Evolutionary conservation across 805 yeast species (phyloP).

Genomic region (Saturnispora serradocipensis): DNA sequence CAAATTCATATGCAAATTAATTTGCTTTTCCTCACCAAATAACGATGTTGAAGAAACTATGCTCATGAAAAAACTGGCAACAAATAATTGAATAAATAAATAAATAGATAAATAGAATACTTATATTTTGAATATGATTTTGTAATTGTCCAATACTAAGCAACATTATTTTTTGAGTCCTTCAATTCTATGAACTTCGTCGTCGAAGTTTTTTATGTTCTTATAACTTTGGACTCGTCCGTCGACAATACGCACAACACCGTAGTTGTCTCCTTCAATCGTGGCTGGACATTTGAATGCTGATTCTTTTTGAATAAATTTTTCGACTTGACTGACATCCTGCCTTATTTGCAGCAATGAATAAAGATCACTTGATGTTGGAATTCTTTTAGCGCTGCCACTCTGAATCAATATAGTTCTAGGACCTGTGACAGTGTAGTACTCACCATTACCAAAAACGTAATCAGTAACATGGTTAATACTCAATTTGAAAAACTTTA

Average conservation of each 20-base stretch:
- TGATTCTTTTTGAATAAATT: conserved; percentile 13
- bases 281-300: conserved; percentile 17
- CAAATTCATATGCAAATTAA: neutral
- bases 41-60: neutral
- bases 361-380: neutral
- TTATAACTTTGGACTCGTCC: conserved; percentile 33
- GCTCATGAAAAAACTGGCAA: conserved; percentile 1
- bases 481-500: neutral
- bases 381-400: conserved; percentile 21
- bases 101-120: neutral
- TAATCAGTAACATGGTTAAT: conserved; percentile 9
- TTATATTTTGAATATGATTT: neutral
- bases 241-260: conserved; percentile 36
- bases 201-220: conserved; percentile 35
- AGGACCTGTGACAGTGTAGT: conserved; percentile 47
- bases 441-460: conserved; percentile 32
- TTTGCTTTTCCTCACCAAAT: neutral
- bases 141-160: neutral
- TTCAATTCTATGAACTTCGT: conserved; percentile 29
- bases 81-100: neutral
- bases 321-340: conserved; percentile 21
- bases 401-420: conserved; percentile 41
- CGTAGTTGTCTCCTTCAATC: conserved; percentile 37
- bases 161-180: conserved; percentile 7
- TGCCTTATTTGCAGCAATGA: neutral